Evolutionary conservation across 306 rosid species (phyloP), one percentile per base, ranked within the genome.

Genomic region (Vachellia collinsii): DNA sequence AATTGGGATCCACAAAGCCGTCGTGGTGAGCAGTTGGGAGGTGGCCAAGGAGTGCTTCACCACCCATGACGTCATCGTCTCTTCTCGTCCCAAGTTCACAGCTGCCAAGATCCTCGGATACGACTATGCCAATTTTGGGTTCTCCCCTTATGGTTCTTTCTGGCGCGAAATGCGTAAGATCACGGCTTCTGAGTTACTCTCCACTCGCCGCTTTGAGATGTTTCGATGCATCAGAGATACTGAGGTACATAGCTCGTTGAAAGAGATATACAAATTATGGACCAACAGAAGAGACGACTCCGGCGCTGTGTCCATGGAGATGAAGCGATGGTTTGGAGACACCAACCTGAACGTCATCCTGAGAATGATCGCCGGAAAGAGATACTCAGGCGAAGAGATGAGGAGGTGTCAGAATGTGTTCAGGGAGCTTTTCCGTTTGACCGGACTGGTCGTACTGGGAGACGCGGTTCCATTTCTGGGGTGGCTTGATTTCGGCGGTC

Each of bases 401-500:
- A 39, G 71, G 9, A 13, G 76, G 11, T 46, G 41, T 8, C 68
- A 77, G 7, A 72, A 54, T 73, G 86, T 77, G 5, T 25, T 82
- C 41, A 62, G 80, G 36, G 81, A 42, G 5, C 85, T 83, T 6
- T 86, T 89, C 48, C 19, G 81, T 3, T 70, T 79, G 20, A 1
- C 67, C 0, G 91, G 92, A 22, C 1, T 68, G 53, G 19, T 72
- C 56, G 80, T 79, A 13, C 61, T 86, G n/a, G 86, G 85, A 1
- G 94, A 88, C 37, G 81, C 79, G 1, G 58, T 91, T 25, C 92
- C 92, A 0, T 81, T 22, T 42, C 78, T 88, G 10, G 70, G 81
- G 13, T 88, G 86, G 85, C 11, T 88, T 62, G 94, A 90, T 80
- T 50, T 87, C 12, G 94, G 91, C 3, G 94, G 94, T 8, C 74